Evolutionary conservation across 441 rosid species (phyloP), one percentile per base, ranked within the genome.

Genomic region (Arabidopsis hybrid): DNA sequence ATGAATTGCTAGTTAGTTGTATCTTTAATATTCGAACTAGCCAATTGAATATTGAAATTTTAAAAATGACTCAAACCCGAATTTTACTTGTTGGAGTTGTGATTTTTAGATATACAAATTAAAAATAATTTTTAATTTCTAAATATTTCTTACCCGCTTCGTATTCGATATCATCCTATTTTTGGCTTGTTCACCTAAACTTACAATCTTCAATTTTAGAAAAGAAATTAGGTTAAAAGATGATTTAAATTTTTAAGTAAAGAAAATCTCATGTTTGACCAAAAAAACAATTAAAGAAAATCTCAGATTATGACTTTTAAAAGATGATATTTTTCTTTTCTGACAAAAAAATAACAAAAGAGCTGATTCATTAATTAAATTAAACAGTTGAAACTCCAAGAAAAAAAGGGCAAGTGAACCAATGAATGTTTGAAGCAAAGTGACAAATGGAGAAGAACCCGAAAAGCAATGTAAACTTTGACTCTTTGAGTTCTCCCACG

Each of bases 351-450:
- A 43, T 26, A 17, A 7, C 8, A 51, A 52, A 26, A 11, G 4
- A 53, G 36, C 6, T 53, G 14, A 29, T 53, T 11, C 16, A 9
- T 4, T 34, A 61, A 32, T 14, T 11, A 50, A 60, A 71, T 29
- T 42, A 71, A 45, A 45, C 32, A 47, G 32, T 32, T 47, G 43
- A 55, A 72, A 55, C 57, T 72, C 40, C 57, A 73, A 46, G 55
- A 40, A 43, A 34, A 49, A 60, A 60, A 67, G 34, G 26, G 21
- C 67, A 34, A 60, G 73, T 67, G 57, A 60, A 9, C 73, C 79
- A 69, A 55, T 75, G 79, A 68, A 75, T 68, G 65, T 43, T 45
- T 69, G 65, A 75, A 69, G 79, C 79, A 75, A 75, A 75, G 79
- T 61, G 75, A 69, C 65, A 75, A 62, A 55, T 61, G 65, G 60